Percentiles rank a stretch among this genome's conserved stretches.
These are phyloP conservation scores for Coriolopsis trogii DNA, from an alignment of 1,284 basidiomycete genomes.

Conservation along the genomic window DNA sequence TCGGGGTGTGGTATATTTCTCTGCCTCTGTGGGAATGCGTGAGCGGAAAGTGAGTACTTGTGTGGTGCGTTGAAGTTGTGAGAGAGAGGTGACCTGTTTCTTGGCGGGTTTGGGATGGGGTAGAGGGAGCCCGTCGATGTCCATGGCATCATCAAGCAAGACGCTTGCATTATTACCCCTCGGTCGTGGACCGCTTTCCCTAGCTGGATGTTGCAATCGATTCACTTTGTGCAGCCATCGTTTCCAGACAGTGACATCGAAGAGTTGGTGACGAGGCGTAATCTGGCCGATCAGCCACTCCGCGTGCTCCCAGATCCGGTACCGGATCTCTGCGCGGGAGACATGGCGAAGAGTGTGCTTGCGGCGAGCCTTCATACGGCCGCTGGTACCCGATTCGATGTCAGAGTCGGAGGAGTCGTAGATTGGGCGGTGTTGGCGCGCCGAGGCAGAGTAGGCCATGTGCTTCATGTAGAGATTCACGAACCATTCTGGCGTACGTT, in stretches of 20 bases:
- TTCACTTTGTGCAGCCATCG: no score
- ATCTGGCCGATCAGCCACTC: constrained; percentile 55
- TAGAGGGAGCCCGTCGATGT: constrained; percentile 9
- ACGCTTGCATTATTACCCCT: not conserved
- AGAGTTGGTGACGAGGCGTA: constrained; percentile 31
- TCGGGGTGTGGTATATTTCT: no score
- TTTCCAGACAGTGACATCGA: constrained; percentile 49
- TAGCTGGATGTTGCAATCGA: no score
- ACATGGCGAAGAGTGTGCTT: constrained; percentile 41
- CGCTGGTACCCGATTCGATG: constrained; percentile 34
- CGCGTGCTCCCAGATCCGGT: constrained; percentile 49
- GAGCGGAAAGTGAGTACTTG: no score
- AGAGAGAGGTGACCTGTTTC: no score
- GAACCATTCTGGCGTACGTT: constrained; percentile 53
- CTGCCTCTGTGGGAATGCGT: no score
- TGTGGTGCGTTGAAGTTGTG: no score
- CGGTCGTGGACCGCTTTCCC: no score
- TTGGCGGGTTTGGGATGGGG: constrained; percentile 6
- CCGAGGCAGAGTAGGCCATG: constrained; percentile 30
- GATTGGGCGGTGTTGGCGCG: constrained; percentile 36
- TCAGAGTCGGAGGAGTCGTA: constrained; percentile 36
- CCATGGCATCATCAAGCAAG: constrained; percentile 5
- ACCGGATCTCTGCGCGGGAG: constrained; percentile 45
- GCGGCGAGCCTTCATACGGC: constrained; percentile 9
- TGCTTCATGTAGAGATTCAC: constrained; percentile 38